Percentiles rank a stretch among this genome's conserved stretches.
phyloP scores from a whole-genome alignment of 257 asterid genomes.

The Plantago major region DNA sequence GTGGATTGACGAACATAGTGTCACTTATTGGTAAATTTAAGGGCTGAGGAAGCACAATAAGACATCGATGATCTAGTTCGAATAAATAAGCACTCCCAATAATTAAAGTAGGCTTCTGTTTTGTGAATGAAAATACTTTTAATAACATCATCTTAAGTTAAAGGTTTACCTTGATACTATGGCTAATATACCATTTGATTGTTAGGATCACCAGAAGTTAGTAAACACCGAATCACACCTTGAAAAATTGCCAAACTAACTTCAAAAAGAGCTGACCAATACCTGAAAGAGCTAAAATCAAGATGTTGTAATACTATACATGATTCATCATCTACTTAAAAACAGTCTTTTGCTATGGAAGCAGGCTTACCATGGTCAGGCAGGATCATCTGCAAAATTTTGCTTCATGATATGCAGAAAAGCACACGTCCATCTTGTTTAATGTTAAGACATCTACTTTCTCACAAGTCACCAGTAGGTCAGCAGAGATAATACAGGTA shows the following conservation, averaged over 20 bases:
- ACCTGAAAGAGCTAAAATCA: conserved; percentile 13
- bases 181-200: conserved; percentile 15
- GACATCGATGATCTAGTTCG: no score
- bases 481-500: conserved; percentile 13
- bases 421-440: conserved; percentile 6
- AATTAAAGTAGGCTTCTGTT: not conserved
- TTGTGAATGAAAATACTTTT: not conserved
- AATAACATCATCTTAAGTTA: not conserved
- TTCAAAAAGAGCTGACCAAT: conserved; percentile 22
- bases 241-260: conserved; percentile 24
- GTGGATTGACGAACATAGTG: no score
- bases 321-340: conserved; percentile 1
- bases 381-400: conserved; percentile 4
- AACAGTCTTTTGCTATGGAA: conserved; percentile 6
- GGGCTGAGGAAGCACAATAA: no score
- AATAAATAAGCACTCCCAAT: no score
- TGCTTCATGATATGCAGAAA: conserved; percentile 12
- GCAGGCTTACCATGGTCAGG: conserved; percentile 24
- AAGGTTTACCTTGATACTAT: conserved; percentile 26
- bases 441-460: conserved; percentile 6
- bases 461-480: conserved; percentile 9
- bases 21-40: no score
- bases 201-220: conserved; percentile 27
- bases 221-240: conserved; percentile 19
- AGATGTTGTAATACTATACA: conserved; percentile 8